These are phyloP conservation scores for Pseudogymnoascus sp. DNA, from an alignment of 2,329 filamentous ascomycete genomes.

Conservation along the genomic window DNA sequence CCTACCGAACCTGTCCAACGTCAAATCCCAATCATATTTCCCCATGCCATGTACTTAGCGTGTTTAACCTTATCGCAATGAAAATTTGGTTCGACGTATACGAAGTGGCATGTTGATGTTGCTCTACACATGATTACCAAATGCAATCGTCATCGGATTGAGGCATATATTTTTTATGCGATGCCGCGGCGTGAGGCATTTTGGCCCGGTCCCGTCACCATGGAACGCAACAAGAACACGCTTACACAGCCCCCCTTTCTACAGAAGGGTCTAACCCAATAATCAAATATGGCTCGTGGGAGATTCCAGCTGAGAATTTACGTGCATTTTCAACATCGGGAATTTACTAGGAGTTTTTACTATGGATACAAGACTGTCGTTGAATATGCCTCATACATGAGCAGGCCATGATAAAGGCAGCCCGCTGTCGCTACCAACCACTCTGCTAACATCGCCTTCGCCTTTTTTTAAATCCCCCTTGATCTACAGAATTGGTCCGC, in stretches of 20 bases:
- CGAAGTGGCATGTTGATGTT: background rate
- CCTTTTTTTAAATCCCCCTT: background rate
- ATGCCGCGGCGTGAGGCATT: background rate
- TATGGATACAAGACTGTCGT: background rate
- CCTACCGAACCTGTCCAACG: background rate
- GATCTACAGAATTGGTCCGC: background rate
- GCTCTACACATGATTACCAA: background rate
- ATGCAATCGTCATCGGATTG: slow-evolving; percentile 11
- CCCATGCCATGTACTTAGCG: background rate
- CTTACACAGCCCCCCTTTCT: background rate
- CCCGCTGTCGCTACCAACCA: background rate
- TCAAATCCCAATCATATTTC: background rate
- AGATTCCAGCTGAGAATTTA: background rate
- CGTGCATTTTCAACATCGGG: background rate
- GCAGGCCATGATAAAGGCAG: background rate
- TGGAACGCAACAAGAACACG: background rate
- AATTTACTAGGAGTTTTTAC: background rate
- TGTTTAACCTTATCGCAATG: background rate
- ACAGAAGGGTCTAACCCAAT: background rate
- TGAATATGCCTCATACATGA: background rate
- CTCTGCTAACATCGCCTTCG: background rate
- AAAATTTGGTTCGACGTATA: background rate
- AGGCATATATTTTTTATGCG: slow-evolving; percentile 8
- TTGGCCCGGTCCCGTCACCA: background rate
- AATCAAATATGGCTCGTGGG: background rate